Evolutionary conservation across 1,284 basidiomycete genomes (phyloP), one percentile per base, ranked within the genome.

Genomic region (Takashimella koratensis): DNA sequence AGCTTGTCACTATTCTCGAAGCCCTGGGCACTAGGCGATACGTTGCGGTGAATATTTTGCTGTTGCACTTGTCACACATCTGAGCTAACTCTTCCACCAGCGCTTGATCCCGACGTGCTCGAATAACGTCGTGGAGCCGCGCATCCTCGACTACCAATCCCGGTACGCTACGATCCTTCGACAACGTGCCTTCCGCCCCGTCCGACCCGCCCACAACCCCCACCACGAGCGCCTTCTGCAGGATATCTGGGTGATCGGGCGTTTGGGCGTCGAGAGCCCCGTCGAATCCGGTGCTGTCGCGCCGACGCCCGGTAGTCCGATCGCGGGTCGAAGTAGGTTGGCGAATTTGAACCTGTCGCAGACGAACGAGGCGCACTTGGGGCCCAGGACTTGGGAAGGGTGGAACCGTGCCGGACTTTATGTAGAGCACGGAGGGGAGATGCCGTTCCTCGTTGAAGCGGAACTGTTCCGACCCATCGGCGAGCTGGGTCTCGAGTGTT

Each of bases 61-160:
- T n/a, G n/a, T n/a, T n/a, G n/a, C 44, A 21, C 8, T 44, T 4
- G 39, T 22, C 8, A 21, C 19, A 13, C 22, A 16, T 12, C 20
- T 5, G 22, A 16, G 13, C 25, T 49, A 60, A 24, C 57, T 59
- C 23, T 42, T 30, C 30, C 16, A 36, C 30, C 65, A 93, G 90
- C 85, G 87, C 53, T 80, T 92, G 26, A 94, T 96, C 86, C 86
- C 88, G 13, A 67, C 65, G 1, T 64, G 60, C 47, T 81, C 87
- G 16, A 88, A 89, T 67, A 86, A 86, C 22, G 84, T 87, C 43
- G 90, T 94, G 62, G 90, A 94, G 46, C 66, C 68, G 3, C 88
- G 86, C 57, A 90, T 96, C 50, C 81, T 95, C 53, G 89, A 94
- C 65, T 96, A 95, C 73, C 93, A 96, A 79, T 85, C 87, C 41